Percentiles rank a stretch among this genome's conserved stretches.
Conservation (phyloP, 2,329 filamentous ascomycete species). For the Nemania diffusa region DNA sequence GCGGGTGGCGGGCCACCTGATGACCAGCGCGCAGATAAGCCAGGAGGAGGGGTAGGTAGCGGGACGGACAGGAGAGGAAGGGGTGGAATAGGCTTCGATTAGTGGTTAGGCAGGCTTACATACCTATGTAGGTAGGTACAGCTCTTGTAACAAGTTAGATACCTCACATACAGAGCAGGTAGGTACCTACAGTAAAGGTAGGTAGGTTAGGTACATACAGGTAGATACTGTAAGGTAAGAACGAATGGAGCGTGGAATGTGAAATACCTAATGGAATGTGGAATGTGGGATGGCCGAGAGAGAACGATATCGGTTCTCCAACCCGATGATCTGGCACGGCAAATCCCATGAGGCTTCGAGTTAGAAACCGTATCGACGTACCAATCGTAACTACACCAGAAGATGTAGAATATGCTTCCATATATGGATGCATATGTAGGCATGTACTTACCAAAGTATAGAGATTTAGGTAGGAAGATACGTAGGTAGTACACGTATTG, state of each 20-base stretch:
- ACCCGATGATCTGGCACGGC: not conserved
- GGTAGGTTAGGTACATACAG: too few relatives aligned
- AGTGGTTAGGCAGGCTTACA: conserved; percentile 23
- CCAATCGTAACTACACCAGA: not conserved
- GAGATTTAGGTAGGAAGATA: too few relatives aligned
- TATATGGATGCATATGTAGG: too few relatives aligned
- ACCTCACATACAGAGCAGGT: too few relatives aligned
- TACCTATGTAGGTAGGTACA: not conserved
- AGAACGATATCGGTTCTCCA: not conserved
- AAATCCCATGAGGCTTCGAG: not conserved
- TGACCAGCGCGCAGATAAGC: conserved; percentile 32
- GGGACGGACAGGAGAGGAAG: not conserved
- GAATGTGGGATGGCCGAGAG: not conserved
- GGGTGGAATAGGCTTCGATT: not conserved
- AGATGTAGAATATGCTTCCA: too few relatives aligned
- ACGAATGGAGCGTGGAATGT: not conserved
- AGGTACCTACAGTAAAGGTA: too few relatives aligned
- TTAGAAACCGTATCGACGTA: not conserved
- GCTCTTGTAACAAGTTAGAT: too few relatives aligned
- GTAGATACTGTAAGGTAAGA: too few relatives aligned
- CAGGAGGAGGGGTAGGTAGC: conserved; percentile 29
- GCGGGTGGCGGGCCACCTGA: conserved; percentile 27
- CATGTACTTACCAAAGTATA: not conserved
- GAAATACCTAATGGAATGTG: not conserved
- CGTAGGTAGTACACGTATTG: too few relatives aligned